Conservation (phyloP, 768 basidiomycete species). For the Mycena filopes region DNA sequence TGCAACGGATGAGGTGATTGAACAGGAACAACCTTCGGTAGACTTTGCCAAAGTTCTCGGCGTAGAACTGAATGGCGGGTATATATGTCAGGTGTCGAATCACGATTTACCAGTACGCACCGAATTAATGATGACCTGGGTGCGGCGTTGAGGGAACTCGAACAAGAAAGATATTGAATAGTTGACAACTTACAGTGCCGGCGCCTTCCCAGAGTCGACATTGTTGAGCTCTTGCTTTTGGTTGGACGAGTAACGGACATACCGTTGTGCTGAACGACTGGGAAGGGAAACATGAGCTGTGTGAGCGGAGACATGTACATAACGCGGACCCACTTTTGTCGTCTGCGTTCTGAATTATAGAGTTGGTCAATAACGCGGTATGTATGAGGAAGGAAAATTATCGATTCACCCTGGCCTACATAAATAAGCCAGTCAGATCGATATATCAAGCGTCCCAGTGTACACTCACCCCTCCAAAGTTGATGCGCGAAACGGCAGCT, state of each 20-base stretch:
- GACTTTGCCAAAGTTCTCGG: constrained; percentile 52
- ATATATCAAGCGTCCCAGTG: background rate
- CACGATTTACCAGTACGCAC: constrained; percentile 36
- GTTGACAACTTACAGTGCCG: constrained; percentile 27
- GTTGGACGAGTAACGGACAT: no score
- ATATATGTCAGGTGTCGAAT: background rate
- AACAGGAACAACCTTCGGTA: constrained; percentile 40
- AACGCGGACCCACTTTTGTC: constrained; percentile 40
- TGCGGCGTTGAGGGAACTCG: background rate
- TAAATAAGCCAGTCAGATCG: background rate
- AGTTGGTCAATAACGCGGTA: background rate
- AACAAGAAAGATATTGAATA: background rate
- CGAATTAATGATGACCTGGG: constrained; percentile 45
- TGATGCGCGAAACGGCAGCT: constrained; percentile 13
- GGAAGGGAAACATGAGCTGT: background rate
- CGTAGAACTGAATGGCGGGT: constrained; percentile 47
- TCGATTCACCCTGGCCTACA: constrained; percentile 43
- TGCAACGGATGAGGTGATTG: background rate
- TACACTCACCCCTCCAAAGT: constrained; percentile 12
- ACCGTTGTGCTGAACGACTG: constrained; percentile 51
- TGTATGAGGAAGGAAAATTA: no score
- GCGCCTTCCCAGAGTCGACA: background rate
- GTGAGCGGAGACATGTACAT: background rate
- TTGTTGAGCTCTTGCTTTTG: no score
- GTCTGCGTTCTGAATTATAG: constrained; percentile 39